Evolutionary conservation across 495 filamentous ascomycete genomes (phyloP).

Genomic region (Xylaria curta): DNA sequence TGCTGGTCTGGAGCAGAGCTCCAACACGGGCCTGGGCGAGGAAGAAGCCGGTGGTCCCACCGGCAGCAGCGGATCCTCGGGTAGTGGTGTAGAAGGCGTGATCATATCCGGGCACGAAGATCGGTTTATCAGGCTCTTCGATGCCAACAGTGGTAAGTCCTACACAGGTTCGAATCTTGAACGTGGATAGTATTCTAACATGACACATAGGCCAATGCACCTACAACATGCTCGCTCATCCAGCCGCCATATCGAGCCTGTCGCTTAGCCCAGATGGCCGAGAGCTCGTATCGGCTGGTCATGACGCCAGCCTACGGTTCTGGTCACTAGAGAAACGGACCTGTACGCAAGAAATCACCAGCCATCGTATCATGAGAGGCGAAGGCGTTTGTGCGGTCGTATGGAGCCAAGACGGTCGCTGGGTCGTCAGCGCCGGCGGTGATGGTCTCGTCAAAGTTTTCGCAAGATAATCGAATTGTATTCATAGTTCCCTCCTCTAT

Average conservation of each 20-base stretch:
- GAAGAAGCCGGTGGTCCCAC: constrained; percentile 70
- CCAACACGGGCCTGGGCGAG: constrained; percentile 63
- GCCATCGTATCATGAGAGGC: constrained; percentile 87
- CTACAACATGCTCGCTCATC: constrained; percentile 97
- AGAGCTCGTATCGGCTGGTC: constrained; percentile 94
- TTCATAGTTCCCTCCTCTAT: background rate
- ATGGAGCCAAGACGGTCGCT: constrained; percentile 92
- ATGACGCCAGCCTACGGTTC: constrained; percentile 93
- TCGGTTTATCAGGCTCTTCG: constrained; percentile 92
- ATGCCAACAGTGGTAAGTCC: constrained; percentile 94
- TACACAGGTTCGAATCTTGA: background rate
- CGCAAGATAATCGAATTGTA: constrained; percentile 50
- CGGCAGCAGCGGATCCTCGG: constrained; percentile 65
- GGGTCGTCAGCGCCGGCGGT: constrained; percentile 94
- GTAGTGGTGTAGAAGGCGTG: constrained; percentile 83
- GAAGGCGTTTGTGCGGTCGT: constrained; percentile 92
- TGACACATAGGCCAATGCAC: constrained; percentile 85
- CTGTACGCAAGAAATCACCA: constrained; percentile 93
- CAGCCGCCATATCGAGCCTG: constrained; percentile 86
- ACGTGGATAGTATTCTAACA: constrained; percentile 44
- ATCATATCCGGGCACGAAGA: constrained; percentile 97
- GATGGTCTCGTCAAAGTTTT: constrained; percentile 98
- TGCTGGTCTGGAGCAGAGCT: constrained; percentile 73
- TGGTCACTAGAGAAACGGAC: constrained; percentile 96
- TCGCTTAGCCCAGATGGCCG: constrained; percentile 89